Base-by-base conservation (phyloP, 2,329 filamentous ascomycete genomes). In the Diaporthe velutina region DNA sequence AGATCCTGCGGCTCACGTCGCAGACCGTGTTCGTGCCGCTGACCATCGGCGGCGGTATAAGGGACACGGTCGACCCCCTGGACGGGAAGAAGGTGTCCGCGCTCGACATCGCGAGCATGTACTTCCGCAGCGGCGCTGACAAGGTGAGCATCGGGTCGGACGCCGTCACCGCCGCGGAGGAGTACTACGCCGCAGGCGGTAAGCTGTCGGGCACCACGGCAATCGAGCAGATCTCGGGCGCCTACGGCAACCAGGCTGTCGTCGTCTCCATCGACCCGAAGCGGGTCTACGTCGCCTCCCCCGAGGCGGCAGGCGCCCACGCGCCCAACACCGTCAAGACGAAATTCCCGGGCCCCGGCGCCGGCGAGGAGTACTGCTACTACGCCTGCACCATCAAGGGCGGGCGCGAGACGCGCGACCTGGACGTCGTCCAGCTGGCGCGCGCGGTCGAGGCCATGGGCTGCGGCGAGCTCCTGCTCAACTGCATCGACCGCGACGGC, bases 301-400 rank as follows among this genome's bases (percentile, higher is more conserved):
- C 73, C 17, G 68, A 61, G 28, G 92, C 93, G 52, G 85, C 89
- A 33, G 90, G 93, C 67, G 95, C 94, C 71, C 89, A 90, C 1
- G 93, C 95, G 80, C 93, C 97, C 84, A 85, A 87, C 83, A 94
- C 93, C 19, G 86, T 98, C 80, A 86, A 89, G 80, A 98, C 96
- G 0, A 82, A 85, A 0, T 90, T 87, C 76, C 92, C 91, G 0
- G 95, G 96, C 12, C 92, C 94, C 30, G 89, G 90, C 57, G 95
- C 95, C 40, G 95, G 95, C 38, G 94, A 98, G 83, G 86, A 87
- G 70, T 93, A 92, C 84, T 98, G 95, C 86, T 99, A 96, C 96
- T 99, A 98, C 83, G 96, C 97, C 74, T 98, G 97, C 86, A 99
- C 97, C 9, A 95, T 98, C 86, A 97, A 96, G 86, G 97, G 97